Conservation (phyloP, 805 yeast species). For the Cyberlindnera sargentensis region DNA sequence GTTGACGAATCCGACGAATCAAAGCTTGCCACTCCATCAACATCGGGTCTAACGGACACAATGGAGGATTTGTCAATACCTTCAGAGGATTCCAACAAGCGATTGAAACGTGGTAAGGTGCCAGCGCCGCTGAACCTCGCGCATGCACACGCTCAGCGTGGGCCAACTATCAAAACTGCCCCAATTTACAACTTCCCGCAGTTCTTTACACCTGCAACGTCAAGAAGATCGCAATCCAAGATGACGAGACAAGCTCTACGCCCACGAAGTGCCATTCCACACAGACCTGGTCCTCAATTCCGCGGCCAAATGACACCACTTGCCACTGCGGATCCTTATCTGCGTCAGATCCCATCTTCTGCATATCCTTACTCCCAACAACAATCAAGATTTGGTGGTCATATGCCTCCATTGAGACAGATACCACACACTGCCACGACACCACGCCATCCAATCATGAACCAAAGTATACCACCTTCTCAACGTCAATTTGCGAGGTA, state of each 20-base stretch:
- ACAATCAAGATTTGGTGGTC: background rate
- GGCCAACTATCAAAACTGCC: conserved; percentile 27
- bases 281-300: background rate
- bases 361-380: conserved; percentile 8
- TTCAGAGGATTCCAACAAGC: conserved; percentile 16
- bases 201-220: conserved; percentile 8
- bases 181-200: conserved; percentile 21
- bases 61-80: conserved; percentile 18
- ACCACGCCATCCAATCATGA: conserved; percentile 11
- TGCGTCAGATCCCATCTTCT: conserved; percentile 2
- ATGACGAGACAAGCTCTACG: too few relatives aligned
- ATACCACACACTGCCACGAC: conserved; percentile 20
- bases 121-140: conserved; percentile 26
- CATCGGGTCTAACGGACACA: conserved; percentile 12
- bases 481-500: conserved; percentile 19
- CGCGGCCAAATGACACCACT: conserved; percentile 9
- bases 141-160: conserved; percentile 8
- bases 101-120: conserved; percentile 23
- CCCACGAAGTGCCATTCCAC: background rate
- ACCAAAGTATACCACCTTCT: conserved; percentile 17
- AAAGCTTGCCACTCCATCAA: conserved; percentile 6
- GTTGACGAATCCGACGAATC: background rate
- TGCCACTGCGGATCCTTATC: conserved; percentile 2
- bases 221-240: too few relatives aligned
- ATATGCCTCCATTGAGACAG: background rate